A percentile compares a stretch with the other conserved stretches of the same genome.
phyloP scores from a whole-genome alignment of 2,329 filamentous ascomycete genomes.

The Colletotrichum incanum region DNA sequence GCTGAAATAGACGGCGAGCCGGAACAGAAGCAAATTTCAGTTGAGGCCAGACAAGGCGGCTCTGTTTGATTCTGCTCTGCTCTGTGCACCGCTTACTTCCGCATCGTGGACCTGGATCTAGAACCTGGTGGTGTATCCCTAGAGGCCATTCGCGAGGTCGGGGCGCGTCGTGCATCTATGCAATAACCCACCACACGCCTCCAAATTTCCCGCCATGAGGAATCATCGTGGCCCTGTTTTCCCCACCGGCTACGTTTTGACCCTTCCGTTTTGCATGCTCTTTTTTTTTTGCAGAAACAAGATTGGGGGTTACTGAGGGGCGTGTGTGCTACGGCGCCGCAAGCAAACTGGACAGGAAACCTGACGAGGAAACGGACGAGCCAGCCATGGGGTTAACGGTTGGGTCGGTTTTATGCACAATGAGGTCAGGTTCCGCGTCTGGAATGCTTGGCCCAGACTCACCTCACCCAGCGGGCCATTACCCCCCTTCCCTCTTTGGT shows the following conservation, averaged over 20 bases:
- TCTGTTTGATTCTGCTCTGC: neutral
- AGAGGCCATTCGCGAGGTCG: neutral
- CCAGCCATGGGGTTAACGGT: conserved; percentile 18
- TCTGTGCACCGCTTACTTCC: neutral
- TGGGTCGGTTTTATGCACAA: conserved; percentile 20
- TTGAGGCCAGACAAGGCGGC: neutral
- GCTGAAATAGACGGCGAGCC: neutral
- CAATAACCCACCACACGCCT: conserved; percentile 21
- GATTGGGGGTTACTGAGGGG: neutral
- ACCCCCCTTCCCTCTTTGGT: neutral
- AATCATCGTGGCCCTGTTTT: conserved; percentile 9
- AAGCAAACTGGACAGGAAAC: neutral
- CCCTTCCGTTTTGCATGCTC: no score
- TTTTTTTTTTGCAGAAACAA: neutral
- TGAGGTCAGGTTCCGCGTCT: conserved; percentile 27
- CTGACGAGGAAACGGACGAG: conserved; percentile 17
- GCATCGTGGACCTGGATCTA: conserved; percentile 5
- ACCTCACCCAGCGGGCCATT: conserved; percentile 32
- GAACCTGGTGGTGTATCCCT: conserved; percentile 10
- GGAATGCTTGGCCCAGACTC: conserved; percentile 9
- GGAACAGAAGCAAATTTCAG: neutral
- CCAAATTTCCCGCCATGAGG: neutral
- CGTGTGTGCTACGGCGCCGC: neutral
- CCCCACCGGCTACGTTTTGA: neutral
- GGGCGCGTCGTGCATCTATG: neutral